Evolutionary conservation across 2,329 filamentous ascomycete species (phyloP), one percentile per base, ranked within the genome.

Genomic region (Bipolaris bicolor): DNA sequence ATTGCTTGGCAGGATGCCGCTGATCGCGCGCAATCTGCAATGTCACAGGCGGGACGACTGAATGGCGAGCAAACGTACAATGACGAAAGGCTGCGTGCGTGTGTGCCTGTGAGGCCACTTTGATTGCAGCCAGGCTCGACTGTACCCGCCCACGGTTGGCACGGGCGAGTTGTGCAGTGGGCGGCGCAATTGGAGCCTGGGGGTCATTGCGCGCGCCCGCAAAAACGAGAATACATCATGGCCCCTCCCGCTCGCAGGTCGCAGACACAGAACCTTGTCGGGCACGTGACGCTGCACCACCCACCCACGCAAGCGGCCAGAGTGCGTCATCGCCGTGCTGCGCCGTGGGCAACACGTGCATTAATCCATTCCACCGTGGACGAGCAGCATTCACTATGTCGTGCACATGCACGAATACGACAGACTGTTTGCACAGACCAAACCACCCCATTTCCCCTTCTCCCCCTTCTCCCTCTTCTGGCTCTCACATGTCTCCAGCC

Each of bases 211-310:
- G 37, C 48, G 15, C 48, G 15, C 41, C 43, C 45, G 44, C 39
- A 29, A 29, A 29, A 29, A 7, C 20, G 40, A 13, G 37, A 48
- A 50, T 40, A 41, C 49, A 54, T 54, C 41, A 45, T 39, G 47
- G 41, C 58, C 65, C 63, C 63, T 60, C 61, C 61, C 61, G 63
- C 63, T 67, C 61, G 20, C 22, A n/a, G 20, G 7, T 24, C 11
- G 20, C 22, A 29, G 26, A 29, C 26, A 29, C 26, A 1, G 24
- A 29, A 29, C 26, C 26, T 10, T 29, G 26, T 29, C 26, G 9
- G 26, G 26, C 53, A 51, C 55, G 46, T 52, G 62, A 57, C 55
- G 57, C 55, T 57, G 60, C 63, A 46, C 20, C 63, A 46, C 46
- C 46, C 55, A 58, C 58, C 57, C 60, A 52, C 49, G 49, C 52